Evolutionary conservation across 768 basidiomycete species (phyloP).

Genomic region (Heimioporus sp.): DNA sequence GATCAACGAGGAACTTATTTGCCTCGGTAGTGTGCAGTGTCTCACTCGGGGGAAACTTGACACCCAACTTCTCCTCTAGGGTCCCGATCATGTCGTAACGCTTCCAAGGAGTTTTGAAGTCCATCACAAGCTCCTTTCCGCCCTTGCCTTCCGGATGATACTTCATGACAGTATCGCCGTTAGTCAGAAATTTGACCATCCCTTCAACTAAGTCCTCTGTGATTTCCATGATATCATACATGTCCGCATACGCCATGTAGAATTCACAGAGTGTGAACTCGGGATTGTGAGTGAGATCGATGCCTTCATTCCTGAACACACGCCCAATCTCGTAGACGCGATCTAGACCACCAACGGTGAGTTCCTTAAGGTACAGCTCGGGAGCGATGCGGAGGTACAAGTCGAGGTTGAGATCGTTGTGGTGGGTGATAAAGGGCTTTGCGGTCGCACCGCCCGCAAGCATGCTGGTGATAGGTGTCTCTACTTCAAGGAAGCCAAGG

Average conservation of each 20-base stretch:
- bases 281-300: conserved; percentile 98
- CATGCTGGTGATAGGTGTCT: conserved; percentile 97
- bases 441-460: conserved; percentile 97
- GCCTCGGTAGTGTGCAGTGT: conserved; percentile 84
- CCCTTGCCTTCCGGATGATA: conserved; percentile 97
- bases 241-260: conserved; percentile 99
- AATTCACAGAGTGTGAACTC: conserved; percentile 99
- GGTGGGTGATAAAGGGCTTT: conserved; percentile 98
- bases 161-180: conserved; percentile 72
- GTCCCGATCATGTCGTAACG: conserved; percentile 97
- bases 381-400: conserved; percentile 97
- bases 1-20: conserved; percentile 82
- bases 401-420: conserved; percentile 97
- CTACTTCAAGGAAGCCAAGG: conserved; percentile 96
- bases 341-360: conserved; percentile 95
- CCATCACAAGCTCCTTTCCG: conserved; percentile 67
- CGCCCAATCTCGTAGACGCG: conserved; percentile 98
- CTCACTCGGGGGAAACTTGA: conserved; percentile 92
- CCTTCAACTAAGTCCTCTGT: conserved; percentile 91
- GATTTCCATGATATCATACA: conserved; percentile 98
- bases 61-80: conserved; percentile 87
- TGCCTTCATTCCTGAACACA: conserved; percentile 97
- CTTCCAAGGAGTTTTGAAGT: conserved; percentile 97
- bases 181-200: conserved; percentile 82
- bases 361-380: conserved; percentile 96